Evolutionary conservation across 2,329 filamentous ascomycete genomes (phyloP).

Genomic region (Hypoxylon sp.): DNA sequence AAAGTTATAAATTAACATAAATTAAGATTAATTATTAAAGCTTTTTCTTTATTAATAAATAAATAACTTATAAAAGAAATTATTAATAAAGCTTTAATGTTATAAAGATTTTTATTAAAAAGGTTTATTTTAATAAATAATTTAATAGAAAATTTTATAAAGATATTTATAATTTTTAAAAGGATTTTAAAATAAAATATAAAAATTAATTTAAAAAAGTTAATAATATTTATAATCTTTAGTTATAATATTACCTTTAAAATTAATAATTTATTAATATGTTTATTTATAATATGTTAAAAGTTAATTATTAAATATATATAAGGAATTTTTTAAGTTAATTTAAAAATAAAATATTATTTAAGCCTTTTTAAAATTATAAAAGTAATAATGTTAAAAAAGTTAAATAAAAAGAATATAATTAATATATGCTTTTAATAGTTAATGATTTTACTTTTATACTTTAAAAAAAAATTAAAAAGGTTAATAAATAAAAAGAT

Average conservation of each 20-base stretch:
- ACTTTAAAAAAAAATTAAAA: constrained; percentile 7
- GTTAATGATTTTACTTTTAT: neutral
- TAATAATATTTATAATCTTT: neutral
- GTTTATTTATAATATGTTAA: neutral
- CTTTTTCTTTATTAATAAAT: neutral
- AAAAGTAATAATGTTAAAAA: constrained; percentile 4
- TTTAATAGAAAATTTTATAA: neutral
- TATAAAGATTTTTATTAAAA: neutral
- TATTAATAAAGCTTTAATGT: neutral
- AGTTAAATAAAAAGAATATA: constrained; percentile 8
- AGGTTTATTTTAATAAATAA: constrained; percentile 6
- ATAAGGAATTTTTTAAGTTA: neutral
- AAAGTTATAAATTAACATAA: constrained; percentile 11
- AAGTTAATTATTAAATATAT: neutral
- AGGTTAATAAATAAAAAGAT: constrained; percentile 7
- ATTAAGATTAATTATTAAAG: constrained; percentile 7
- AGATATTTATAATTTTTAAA: constrained; percentile 3
- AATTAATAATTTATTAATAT: constrained; percentile 5
- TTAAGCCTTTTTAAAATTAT: neutral
- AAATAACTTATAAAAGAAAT: constrained; percentile 1
- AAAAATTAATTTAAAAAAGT: constrained; percentile 1
- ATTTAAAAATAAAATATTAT: constrained; percentile 2
- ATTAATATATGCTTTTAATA: neutral
- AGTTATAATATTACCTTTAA: neutral
- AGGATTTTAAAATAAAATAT: constrained; percentile 6